Percentiles rank a stretch among this genome's conserved stretches.
These are phyloP conservation scores for Lepidopterella palustris DNA, from an alignment of 495 filamentous ascomycete species.

Conservation along the genomic window DNA sequence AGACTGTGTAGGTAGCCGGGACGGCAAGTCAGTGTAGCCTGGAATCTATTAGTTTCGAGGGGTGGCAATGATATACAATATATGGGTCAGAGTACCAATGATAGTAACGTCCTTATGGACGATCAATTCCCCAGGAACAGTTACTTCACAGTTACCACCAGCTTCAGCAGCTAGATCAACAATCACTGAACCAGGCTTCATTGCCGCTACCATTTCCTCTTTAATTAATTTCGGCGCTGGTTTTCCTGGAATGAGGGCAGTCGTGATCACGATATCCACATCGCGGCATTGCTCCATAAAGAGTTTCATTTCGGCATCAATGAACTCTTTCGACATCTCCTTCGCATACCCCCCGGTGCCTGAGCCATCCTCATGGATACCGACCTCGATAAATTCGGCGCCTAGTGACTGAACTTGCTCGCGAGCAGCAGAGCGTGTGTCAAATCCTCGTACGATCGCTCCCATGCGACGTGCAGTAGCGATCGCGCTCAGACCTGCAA, in stretches of 20 bases:
- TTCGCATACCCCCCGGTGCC: conserved; percentile 78
- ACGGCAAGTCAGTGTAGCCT: conserved; percentile 79
- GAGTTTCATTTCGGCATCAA: conserved; percentile 79
- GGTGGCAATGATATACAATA: not conserved
- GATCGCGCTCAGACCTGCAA: conserved; percentile 75
- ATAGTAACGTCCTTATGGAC: conserved; percentile 69
- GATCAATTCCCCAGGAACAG: conserved; percentile 58
- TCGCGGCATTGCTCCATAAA: conserved; percentile 75
- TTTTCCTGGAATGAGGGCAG: conserved; percentile 70
- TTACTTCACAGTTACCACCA: conserved; percentile 74
- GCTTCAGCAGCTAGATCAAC: conserved; percentile 77
- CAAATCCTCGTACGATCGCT: conserved; percentile 79
- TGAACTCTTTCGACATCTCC: conserved; percentile 84
- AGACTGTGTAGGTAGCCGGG: conserved; percentile 70
- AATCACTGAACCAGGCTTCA: conserved; percentile 76
- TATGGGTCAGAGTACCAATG: conserved; percentile 49
- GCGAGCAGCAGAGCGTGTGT: conserved; percentile 68
- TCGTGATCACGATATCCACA: conserved; percentile 84
- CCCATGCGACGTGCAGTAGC: conserved; percentile 68
- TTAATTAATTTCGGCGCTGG: conserved; percentile 73
- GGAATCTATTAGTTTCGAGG: not conserved
- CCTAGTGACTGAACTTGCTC: conserved; percentile 82
- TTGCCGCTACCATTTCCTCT: conserved; percentile 61
- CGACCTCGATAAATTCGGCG: conserved; percentile 78
- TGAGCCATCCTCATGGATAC: conserved; percentile 75